phyloP scores from a whole-genome alignment of 148 eudicot species.

The Simmondsia chinensis region DNA sequence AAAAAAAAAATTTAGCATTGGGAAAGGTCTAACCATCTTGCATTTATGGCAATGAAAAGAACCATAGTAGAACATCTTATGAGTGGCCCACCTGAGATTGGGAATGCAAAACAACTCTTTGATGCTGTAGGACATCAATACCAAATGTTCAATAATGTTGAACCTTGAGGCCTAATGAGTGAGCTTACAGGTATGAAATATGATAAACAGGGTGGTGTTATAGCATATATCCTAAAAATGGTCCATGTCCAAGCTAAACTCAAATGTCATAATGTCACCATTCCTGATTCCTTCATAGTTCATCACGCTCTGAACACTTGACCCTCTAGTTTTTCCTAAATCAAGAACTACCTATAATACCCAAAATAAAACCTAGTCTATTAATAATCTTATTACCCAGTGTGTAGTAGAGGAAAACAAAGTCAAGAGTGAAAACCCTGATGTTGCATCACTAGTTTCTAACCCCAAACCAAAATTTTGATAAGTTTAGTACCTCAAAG shows the following conservation, averaged over 20 bases:
- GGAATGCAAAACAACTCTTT: too few relatives aligned
- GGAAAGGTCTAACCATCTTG: too few relatives aligned
- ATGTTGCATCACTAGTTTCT: not conserved
- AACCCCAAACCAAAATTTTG: not conserved
- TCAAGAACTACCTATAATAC: not conserved
- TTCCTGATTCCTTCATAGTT: not conserved
- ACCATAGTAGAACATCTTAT: too few relatives aligned
- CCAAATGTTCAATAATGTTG: too few relatives aligned
- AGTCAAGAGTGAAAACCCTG: too few relatives aligned
- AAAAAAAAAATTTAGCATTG: too few relatives aligned
- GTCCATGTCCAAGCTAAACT: not conserved
- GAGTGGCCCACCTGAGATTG: too few relatives aligned
- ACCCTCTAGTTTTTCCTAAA: not conserved
- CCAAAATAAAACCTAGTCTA: not conserved
- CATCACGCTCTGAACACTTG: not conserved
- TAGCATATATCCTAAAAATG: not conserved
- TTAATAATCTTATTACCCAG: not conserved
- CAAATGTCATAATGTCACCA: not conserved
- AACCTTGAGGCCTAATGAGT: not conserved
- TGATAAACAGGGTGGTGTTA: too few relatives aligned
- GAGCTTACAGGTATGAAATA: not conserved
- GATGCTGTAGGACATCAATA: too few relatives aligned
- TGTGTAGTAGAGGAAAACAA: too few relatives aligned
- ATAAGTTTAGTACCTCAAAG: too few relatives aligned
- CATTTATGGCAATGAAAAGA: not conserved